Evolutionary conservation across 1,284 basidiomycete species (phyloP), one percentile per base, ranked within the genome.

Genomic region (Leccinum colubrinum): DNA sequence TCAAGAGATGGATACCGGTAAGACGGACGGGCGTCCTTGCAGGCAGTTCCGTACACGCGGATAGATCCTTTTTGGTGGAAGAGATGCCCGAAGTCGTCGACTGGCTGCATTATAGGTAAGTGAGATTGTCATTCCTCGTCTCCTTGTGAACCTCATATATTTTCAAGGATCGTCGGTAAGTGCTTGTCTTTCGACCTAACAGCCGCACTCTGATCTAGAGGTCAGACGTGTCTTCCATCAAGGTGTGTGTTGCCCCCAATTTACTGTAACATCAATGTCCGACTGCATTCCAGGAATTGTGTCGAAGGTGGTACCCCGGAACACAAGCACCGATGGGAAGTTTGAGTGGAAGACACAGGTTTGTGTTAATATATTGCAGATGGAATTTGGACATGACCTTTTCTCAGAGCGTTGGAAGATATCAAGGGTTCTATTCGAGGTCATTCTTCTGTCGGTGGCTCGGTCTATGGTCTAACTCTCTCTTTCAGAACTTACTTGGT

Each of bases 31-130:
- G 84, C 3, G 82, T 93, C 9, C 81, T 95, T 12, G 91, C 93
- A 1, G 93, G 93, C 2, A 94, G 83, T 72, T 90, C 90, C 6
- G 89, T 95, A 1, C 91, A 95, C 68, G 85, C 84, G 1, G 93
- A 95, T 73, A 81, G 85, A 61, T 74, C 77, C 2, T 95, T 95
- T 70, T 77, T 95, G 12, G 78, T 77, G 2, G 83, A 85, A 68
- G 84, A 91, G 63, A 92, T 94, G 88, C 91, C 92, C 3, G 84
- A 87, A 60, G 72, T 92, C 15, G 70, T 86, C 7, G 82, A 92
- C 51, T 89, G 87, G 83, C 78, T 93, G 55, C 91, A 93, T 73
- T 93, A 93, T 73, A 84, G 91, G 91, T 90, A 66, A 67, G 69
- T 60, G 39, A 8, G 22, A 51, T n/a, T 27, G 50, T n/a, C 50